phyloP scores from a whole-genome alignment of 495 filamentous ascomycete species.

The Aspergillus wentii region DNA sequence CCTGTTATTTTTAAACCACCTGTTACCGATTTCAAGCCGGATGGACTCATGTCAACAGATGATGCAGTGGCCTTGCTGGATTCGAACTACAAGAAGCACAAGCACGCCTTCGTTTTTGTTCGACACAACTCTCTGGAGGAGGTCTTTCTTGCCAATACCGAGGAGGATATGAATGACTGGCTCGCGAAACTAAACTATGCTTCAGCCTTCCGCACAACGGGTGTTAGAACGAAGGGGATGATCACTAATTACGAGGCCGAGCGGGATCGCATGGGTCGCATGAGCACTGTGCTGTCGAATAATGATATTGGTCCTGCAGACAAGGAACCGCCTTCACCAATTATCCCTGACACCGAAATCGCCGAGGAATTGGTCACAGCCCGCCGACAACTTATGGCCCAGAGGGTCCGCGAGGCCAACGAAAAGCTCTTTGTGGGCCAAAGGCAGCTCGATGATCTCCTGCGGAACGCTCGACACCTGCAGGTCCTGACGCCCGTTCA shows the following conservation, averaged over 20 bases:
- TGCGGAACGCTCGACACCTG: slow-evolving; percentile 90
- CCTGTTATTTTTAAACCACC: slow-evolving; percentile 87
- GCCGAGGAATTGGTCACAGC: slow-evolving; percentile 77
- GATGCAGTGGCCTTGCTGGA: slow-evolving; percentile 88
- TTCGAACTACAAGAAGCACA: slow-evolving; percentile 87
- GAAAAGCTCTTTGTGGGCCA: slow-evolving; percentile 70
- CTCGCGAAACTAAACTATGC: slow-evolving; percentile 94
- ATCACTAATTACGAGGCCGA: slow-evolving; percentile 85
- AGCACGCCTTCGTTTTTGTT: slow-evolving; percentile 88
- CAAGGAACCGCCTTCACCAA: slow-evolving; percentile 40
- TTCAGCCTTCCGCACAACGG: slow-evolving; percentile 84
- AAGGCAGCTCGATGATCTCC: slow-evolving; percentile 71
- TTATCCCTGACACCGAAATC: slow-evolving; percentile 75
- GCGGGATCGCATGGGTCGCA: slow-evolving; percentile 64
- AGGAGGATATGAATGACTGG: slow-evolving; percentile 95
- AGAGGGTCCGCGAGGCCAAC: slow-evolving; percentile 79
- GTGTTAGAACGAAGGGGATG: slow-evolving; percentile 85
- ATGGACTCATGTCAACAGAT: slow-evolving; percentile 85
- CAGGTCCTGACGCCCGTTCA: slow-evolving; percentile 86
- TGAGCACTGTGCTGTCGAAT: slow-evolving; percentile 50
- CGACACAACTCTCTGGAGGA: slow-evolving; percentile 88
- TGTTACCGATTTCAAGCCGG: slow-evolving; percentile 85
- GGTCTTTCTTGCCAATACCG: slow-evolving; percentile 81
- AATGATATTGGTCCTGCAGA: slow-evolving; percentile 23
- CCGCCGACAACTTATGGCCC: slow-evolving; percentile 71